Evolutionary conservation across 305 asterid genomes (phyloP).

Genomic region (Solanum hybrid): DNA sequence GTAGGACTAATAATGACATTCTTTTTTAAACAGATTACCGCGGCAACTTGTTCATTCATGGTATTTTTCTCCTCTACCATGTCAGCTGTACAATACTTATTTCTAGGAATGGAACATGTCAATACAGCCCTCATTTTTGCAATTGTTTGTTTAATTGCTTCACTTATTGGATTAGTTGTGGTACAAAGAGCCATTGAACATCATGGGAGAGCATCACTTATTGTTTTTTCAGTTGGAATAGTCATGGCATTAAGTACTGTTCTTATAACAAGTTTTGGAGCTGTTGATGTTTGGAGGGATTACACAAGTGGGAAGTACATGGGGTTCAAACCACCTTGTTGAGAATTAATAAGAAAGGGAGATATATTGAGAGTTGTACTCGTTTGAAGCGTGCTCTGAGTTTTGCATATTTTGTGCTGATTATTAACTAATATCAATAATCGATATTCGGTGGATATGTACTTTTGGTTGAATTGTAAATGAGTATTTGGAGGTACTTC

Average conservation of each 20-base stretch:
- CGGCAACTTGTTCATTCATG: constrained; percentile 73
- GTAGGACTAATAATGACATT: neutral
- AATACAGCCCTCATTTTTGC: constrained; percentile 36
- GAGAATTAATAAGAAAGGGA: neutral
- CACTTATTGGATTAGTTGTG: constrained; percentile 38
- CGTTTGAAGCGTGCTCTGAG: neutral
- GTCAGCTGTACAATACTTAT: constrained; percentile 61
- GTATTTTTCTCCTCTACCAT: constrained; percentile 69
- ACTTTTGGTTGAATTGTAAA: neutral
- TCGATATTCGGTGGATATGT: neutral
- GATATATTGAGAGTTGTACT: neutral
- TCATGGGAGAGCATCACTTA: constrained; percentile 61
- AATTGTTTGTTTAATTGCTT: constrained; percentile 44
- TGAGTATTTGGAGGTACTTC: neutral
- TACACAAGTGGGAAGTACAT: constrained; percentile 39
- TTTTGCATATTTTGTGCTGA: neutral
- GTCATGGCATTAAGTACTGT: constrained; percentile 66
- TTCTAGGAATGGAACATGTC: constrained; percentile 53
- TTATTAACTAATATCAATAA: neutral
- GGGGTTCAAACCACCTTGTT: constrained; percentile 67
- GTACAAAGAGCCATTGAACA: constrained; percentile 42
- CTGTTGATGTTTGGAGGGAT: constrained; percentile 43
- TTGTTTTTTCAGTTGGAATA: constrained; percentile 55
- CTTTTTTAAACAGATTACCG: constrained; percentile 36
- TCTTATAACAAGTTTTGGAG: constrained; percentile 55